A percentile compares a stretch with the other conserved stretches of the same genome.
Conservation (phyloP, 768 basidiomycete genomes). For the Chiua virens region DNA sequence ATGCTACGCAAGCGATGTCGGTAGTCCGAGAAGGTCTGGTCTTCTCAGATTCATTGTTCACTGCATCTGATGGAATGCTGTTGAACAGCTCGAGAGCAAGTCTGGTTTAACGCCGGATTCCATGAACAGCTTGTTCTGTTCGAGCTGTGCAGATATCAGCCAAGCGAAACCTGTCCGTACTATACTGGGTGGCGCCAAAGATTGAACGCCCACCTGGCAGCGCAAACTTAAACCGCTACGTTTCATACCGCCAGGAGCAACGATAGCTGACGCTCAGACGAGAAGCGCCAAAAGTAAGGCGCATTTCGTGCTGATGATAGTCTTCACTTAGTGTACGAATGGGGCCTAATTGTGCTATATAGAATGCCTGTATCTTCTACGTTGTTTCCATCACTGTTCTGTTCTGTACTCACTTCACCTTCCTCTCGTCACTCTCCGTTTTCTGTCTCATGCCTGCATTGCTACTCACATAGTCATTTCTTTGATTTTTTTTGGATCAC, state of each 20-base stretch:
- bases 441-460: not conserved
- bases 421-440: not conserved
- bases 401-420: conserved; percentile 1
- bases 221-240: conserved; percentile 12
- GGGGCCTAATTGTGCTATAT: conserved; percentile 15
- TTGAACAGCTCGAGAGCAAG: conserved; percentile 64
- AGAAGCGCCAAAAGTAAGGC: conserved; percentile 9
- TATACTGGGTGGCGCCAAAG: conserved; percentile 65
- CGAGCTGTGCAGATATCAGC: conserved; percentile 68
- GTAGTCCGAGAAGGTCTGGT: conserved; percentile 56
- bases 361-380: conserved; percentile 19
- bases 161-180: conserved; percentile 58
- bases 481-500: not conserved
- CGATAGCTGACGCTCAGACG: conserved; percentile 8
- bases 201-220: conserved; percentile 49
- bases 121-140: conserved; percentile 77
- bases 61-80: not conserved
- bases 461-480: conserved; percentile 1
- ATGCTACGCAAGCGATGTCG: conserved; percentile 57
- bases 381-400: conserved; percentile 7
- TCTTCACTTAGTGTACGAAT: conserved; percentile 21
- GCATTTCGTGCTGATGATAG: conserved; percentile 2
- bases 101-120: conserved; percentile 79
- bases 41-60: conserved; percentile 1
- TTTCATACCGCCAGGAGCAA: not conserved